Percentiles rank a stretch among this genome's conserved stretches.
phyloP scores from a whole-genome alignment of 371 early-diverging fungal species.

The Blyttiomyces sp. region DNA sequence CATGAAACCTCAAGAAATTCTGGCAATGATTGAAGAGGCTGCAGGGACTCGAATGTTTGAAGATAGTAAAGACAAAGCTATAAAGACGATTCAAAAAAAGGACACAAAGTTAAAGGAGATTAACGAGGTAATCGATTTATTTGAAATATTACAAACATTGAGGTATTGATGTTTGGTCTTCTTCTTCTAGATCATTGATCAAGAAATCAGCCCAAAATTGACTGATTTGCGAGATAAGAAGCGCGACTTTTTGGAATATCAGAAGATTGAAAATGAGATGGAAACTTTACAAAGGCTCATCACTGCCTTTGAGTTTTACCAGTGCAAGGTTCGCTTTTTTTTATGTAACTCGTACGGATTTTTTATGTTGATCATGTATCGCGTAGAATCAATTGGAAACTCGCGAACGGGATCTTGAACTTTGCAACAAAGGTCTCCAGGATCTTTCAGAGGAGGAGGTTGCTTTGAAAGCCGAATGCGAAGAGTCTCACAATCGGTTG shows the following conservation, averaged over 20 bases:
- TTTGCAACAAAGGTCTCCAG: constrained; percentile 10
- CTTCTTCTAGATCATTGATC: constrained; percentile 70
- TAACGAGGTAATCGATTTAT: constrained; percentile 49
- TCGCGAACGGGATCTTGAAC: background rate
- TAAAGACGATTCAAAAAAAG: constrained; percentile 92
- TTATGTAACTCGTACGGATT: too few relatives aligned
- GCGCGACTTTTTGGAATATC: constrained; percentile 84
- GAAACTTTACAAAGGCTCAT: constrained; percentile 75
- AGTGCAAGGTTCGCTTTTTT: constrained; percentile 21
- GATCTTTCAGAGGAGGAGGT: background rate
- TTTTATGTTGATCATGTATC: constrained; percentile 1
- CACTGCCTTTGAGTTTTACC: constrained; percentile 76
- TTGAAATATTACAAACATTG: background rate
- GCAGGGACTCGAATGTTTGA: constrained; percentile 99
- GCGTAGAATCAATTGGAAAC: background rate
- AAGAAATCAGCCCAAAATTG: constrained; percentile 92
- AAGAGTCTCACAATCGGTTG: constrained; percentile 20
- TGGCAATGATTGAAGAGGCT: constrained; percentile 98
- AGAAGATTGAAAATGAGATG: constrained; percentile 86
- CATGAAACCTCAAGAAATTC: constrained; percentile 96
- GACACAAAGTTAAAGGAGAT: constrained; percentile 94
- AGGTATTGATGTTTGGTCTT: too few relatives aligned
- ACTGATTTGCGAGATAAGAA: constrained; percentile 88
- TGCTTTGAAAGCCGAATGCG: constrained; percentile 12
- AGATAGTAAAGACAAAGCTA: constrained; percentile 93